A percentile compares a stretch with the other conserved stretches of the same genome.
Evolutionary conservation across 148 eudicot genomes (phyloP).

Genomic region (Beta vulgaris): DNA sequence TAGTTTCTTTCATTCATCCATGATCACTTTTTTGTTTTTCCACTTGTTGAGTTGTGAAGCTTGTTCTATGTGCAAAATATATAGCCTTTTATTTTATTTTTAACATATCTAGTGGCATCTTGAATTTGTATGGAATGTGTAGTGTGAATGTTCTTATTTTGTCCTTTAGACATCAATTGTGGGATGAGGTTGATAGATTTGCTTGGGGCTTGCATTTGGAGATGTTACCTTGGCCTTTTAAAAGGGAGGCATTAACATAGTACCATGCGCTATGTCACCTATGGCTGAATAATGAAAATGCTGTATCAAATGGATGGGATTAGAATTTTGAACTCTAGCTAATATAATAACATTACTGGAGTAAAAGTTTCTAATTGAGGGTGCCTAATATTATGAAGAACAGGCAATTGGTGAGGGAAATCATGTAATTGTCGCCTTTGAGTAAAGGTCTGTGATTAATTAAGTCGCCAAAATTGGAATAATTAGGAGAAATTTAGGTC

Average conservation of each 20-base stretch:
- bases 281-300: no score
- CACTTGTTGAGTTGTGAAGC: background rate
- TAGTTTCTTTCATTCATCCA: conserved; percentile 5
- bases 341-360: background rate
- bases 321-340: background rate
- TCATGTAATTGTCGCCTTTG: background rate
- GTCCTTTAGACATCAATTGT: no score
- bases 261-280: no score
- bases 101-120: background rate
- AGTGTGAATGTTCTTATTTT: background rate
- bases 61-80: background rate
- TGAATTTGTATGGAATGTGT: background rate
- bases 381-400: background rate
- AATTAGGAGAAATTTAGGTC: no score
- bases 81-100: background rate
- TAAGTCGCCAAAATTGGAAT: no score
- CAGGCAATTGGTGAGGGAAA: background rate
- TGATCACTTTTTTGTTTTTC: conserved; percentile 4
- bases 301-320: background rate
- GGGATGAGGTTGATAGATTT: background rate
- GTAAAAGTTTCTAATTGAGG: background rate
- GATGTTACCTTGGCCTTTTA: background rate
- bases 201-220: background rate
- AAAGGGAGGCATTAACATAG: background rate
- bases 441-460: no score